Conservation (phyloP, 176 grass and related monocot genomes). For the Zoysia japonica region DNA sequence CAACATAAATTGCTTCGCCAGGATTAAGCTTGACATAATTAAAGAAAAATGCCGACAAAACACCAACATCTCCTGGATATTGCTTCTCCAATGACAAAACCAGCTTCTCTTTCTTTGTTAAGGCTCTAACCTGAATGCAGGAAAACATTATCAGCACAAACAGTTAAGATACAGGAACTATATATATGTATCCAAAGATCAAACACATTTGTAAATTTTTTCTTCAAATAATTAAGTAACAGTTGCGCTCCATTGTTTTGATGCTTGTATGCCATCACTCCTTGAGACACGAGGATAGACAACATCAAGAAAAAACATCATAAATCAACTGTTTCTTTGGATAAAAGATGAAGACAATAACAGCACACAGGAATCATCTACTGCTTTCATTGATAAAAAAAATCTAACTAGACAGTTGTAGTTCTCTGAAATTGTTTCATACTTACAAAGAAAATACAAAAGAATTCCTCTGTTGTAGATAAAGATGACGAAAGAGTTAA, state of each 20-base stretch:
- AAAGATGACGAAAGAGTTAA: background rate
- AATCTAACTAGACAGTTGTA: background rate
- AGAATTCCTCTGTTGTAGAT: constrained; percentile 5
- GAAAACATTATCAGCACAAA: background rate
- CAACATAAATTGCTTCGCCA: constrained; percentile 79
- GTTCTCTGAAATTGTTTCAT: background rate
- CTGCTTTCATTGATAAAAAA: too few species aligned
- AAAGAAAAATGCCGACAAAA: constrained; percentile 76
- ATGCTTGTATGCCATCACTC: background rate
- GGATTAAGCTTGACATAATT: constrained; percentile 82
- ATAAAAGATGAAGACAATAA: background rate
- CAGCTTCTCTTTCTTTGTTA: constrained; percentile 78
- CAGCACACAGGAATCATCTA: background rate
- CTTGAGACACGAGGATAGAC: background rate
- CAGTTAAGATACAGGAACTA: background rate
- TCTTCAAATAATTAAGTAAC: background rate
- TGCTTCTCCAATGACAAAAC: constrained; percentile 76
- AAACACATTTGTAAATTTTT: too few species aligned
- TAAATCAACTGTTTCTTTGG: background rate
- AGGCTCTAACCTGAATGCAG: constrained; percentile 56
- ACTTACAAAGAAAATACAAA: background rate
- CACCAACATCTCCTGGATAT: constrained; percentile 81
- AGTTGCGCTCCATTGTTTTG: background rate
- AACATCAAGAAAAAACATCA: background rate
- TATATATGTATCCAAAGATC: background rate